Percentiles rank a stretch among this genome's conserved stretches.
Conservation (phyloP, 2,329 filamentous ascomycete species). For the Grosmannia serpens region DNA sequence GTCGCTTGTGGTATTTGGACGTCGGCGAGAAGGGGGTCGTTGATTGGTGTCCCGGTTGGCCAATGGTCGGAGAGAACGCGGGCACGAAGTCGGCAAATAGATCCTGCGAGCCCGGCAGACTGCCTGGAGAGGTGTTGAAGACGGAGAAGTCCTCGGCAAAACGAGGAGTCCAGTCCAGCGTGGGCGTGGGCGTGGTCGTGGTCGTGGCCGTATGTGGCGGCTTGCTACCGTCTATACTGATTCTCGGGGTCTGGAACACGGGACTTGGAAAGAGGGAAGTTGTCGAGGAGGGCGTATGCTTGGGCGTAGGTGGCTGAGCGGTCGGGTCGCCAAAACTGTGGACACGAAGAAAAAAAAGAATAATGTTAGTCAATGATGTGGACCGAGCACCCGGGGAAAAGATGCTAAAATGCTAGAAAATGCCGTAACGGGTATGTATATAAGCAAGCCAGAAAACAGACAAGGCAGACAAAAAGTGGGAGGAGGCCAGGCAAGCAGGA, state of each 20-base stretch:
- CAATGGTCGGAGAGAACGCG: slow-evolving; percentile 18
- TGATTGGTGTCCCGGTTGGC: slow-evolving; percentile 15
- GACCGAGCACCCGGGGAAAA: slow-evolving; percentile 4
- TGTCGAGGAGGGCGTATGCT: slow-evolving; percentile 43
- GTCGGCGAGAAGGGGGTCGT: slow-evolving; percentile 10
- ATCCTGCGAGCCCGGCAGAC: slow-evolving; percentile 35
- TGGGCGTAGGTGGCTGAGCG: slow-evolving; percentile 48
- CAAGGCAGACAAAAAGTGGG: background rate
- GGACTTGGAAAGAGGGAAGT: slow-evolving; percentile 37
- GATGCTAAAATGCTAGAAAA: background rate
- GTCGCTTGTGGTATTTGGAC: slow-evolving; percentile 25
- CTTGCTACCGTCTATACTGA: slow-evolving; percentile 32
- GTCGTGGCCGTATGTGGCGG: slow-evolving; percentile 18
- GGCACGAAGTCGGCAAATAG: slow-evolving; percentile 33
- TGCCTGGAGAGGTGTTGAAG: slow-evolving; percentile 52
- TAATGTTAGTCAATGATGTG: slow-evolving; percentile 9
- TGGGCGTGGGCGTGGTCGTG: slow-evolving; percentile 8
- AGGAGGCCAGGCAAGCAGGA: too few relatives aligned
- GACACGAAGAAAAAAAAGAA: slow-evolving; percentile 10
- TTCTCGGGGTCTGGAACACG: slow-evolving; percentile 45
- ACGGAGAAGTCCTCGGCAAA: slow-evolving; percentile 56
- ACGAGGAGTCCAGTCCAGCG: slow-evolving; percentile 41
- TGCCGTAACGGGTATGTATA: background rate
- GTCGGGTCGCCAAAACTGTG: slow-evolving; percentile 52
- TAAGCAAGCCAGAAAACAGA: background rate